Conservation (phyloP, 179 eudicot species). For the Drosera spatulata region DNA sequence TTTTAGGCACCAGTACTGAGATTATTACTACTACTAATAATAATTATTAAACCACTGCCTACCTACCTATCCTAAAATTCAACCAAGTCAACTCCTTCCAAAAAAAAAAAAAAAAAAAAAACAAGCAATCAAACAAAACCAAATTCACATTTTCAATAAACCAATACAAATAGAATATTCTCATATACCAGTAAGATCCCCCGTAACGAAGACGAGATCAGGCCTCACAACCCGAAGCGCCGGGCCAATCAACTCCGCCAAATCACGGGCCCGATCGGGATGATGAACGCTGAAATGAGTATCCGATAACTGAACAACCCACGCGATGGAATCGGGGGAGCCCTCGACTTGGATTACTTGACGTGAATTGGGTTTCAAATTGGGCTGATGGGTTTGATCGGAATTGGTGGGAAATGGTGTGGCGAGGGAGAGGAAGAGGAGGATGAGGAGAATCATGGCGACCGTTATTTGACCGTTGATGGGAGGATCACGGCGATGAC, state of each 20-base stretch:
- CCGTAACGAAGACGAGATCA: conserved; percentile 79
- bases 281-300: conserved; percentile 89
- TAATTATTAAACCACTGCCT: too few relatives aligned
- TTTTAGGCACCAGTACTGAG: too few relatives aligned
- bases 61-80: too few relatives aligned
- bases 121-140: too few relatives aligned
- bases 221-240: conserved; percentile 65
- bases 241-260: conserved; percentile 38
- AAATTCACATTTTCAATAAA: too few relatives aligned
- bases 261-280: conserved; percentile 65
- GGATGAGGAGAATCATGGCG: not conserved
- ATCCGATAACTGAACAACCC: conserved; percentile 91
- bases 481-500: too few relatives aligned
- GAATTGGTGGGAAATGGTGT: not conserved
- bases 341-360: conserved; percentile 28
- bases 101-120: too few relatives aligned
- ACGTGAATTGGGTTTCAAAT: conserved; percentile 6
- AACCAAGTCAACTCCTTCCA: too few relatives aligned
- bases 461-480: not conserved
- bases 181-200: conserved; percentile 72
- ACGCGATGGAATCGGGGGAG: conserved; percentile 51
- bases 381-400: not conserved
- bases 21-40: too few relatives aligned
- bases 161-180: too few relatives aligned
- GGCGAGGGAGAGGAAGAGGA: not conserved